Evolutionary conservation across 441 rosid genomes (phyloP), one percentile per base, ranked within the genome.

Genomic region (Erysimum cheiri): DNA sequence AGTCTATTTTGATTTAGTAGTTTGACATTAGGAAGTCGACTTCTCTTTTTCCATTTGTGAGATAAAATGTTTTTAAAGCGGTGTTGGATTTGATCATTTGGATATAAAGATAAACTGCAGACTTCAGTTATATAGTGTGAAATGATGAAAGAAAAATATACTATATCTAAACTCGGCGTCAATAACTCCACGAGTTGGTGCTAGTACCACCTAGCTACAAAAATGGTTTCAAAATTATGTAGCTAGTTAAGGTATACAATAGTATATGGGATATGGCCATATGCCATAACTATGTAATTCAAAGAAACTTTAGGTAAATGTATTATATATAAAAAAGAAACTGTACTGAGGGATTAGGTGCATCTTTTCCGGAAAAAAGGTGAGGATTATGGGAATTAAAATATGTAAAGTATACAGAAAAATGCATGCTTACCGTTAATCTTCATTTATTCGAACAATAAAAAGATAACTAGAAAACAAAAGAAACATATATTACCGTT

Each of bases 401-500:
- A 11, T 40, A 64, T 32, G 36, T 44, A 36, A 37, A 47, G 58
- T 56, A 64, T 26, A 47, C 3, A 28, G 36, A 61, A 29, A 61
- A 71, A 43, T 43, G 69, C 57, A 55, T 62, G 12, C 24, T 54
- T 43, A 22, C 24, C 24, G 24, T 22, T 22, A 71, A 22, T 35
- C 12, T 62, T 43, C 5, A 54, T 9, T 8, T 26, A 64, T n/a
- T 28, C 22, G 48, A 28, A 28, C 4, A 46, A 48, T 0, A 19
- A 57, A 15, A 55, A 31, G 6, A 29, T 8, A 66, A 44, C 4
- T 35, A 55, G 10, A 56, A 55, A 56, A 37, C 4, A 53, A 41
- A 67, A 15, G 32, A 39, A 54, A 40, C 24, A 44, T 33, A 33
- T 64, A 29, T 73, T 58, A 73, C 77, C 77, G 77, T 73, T 73